A percentile compares a stretch with the other conserved stretches of the same genome.
Evolutionary conservation across 495 filamentous ascomycete species (phyloP).

Genomic region (Neurospora sp.): DNA sequence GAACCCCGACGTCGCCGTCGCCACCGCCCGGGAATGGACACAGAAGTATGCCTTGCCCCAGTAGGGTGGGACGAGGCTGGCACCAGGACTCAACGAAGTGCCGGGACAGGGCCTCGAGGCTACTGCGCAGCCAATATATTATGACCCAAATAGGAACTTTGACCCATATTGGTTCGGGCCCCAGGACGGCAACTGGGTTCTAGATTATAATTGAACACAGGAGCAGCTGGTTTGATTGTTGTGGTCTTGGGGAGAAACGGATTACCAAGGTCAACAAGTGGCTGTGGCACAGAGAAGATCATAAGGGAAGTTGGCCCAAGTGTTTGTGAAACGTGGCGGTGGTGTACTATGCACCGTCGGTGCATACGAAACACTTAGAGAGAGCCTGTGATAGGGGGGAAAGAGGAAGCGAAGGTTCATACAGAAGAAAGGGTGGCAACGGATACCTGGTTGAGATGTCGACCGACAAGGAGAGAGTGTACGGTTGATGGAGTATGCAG

Average conservation of each 20-base stretch:
- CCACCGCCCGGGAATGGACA: slow-evolving; percentile 85
- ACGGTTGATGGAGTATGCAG: not conserved
- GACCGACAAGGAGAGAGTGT: not conserved
- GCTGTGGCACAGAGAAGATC: not conserved
- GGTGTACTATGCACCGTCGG: not conserved
- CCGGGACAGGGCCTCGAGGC: not conserved
- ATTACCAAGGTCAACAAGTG: not conserved
- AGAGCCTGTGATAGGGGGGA: not conserved
- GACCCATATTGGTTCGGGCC: not conserved
- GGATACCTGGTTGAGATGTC: not conserved
- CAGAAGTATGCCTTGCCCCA: slow-evolving; percentile 50
- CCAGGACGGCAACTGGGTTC: not conserved
- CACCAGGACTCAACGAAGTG: not conserved
- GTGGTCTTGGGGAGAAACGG: not conserved
- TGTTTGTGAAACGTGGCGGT: not conserved
- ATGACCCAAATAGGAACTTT: not conserved
- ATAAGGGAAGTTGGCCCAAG: not conserved
- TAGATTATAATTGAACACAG: not conserved
- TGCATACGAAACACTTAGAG: not conserved
- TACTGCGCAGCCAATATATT: not conserved
- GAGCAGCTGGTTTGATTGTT: not conserved
- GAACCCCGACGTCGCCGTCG: slow-evolving; percentile 80
- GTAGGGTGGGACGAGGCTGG: slow-evolving; percentile 4
- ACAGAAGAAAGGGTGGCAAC: not conserved
- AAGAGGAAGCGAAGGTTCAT: not conserved